Conservation (phyloP, 495 filamentous ascomycete species). For the Aspergillus carlsbadensis region DNA sequence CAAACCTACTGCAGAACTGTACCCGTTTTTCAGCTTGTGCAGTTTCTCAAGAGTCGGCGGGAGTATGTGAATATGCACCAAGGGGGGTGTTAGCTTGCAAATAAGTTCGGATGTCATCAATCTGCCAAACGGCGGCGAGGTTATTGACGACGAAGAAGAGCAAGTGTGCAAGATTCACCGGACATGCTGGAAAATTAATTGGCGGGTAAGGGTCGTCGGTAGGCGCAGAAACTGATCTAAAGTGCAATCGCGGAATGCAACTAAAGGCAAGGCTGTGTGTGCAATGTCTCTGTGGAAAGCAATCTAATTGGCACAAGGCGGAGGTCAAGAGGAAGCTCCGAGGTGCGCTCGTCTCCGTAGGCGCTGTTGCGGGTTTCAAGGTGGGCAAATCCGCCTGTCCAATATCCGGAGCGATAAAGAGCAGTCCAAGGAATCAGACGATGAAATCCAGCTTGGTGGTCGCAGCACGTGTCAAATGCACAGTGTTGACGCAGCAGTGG, state of each 20-base stretch:
- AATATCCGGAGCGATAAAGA: background rate
- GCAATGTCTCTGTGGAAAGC: conserved; percentile 19
- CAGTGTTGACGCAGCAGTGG: conserved; percentile 14
- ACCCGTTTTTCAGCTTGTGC: background rate
- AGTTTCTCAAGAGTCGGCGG: conserved; percentile 23
- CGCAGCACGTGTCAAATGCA: conserved; percentile 17
- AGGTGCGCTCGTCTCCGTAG: background rate
- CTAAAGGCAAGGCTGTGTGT: conserved; percentile 19
- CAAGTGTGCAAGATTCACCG: conserved; percentile 24
- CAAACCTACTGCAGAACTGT: background rate
- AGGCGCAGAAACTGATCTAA: conserved; percentile 3
- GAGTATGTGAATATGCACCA: conserved; percentile 29
- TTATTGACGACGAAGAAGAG: conserved; percentile 31
- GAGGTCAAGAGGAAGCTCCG: conserved; percentile 1
- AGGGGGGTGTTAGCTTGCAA: conserved; percentile 33
- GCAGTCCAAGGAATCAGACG: background rate
- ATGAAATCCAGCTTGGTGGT: conserved; percentile 4
- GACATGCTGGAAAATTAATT: conserved; percentile 27
- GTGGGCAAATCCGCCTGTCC: background rate
- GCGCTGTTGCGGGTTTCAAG: conserved; percentile 4
- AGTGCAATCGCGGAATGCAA: conserved; percentile 14
- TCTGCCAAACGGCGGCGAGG: conserved; percentile 22
- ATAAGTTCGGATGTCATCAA: conserved; percentile 38
- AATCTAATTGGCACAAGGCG: conserved; percentile 9
- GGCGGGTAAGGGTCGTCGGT: conserved; percentile 5